A percentile compares a stretch with the other conserved stretches of the same genome.
Evolutionary conservation across 1,284 basidiomycete genomes (phyloP).

Genomic region (Moesziomyces antarcticus): DNA sequence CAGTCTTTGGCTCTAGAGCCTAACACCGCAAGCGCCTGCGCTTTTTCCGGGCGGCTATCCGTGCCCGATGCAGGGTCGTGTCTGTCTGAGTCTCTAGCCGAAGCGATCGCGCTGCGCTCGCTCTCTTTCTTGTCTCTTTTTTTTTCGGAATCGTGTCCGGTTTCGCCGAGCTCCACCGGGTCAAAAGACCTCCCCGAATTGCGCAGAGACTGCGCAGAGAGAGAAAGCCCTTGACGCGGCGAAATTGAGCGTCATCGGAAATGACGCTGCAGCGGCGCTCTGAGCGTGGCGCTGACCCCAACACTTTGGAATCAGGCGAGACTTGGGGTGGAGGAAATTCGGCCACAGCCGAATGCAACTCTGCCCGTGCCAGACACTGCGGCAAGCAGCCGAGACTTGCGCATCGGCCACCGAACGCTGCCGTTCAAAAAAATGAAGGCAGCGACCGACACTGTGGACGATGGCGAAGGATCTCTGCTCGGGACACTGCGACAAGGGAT

Average conservation of each 20-base stretch:
- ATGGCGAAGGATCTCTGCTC: neutral
- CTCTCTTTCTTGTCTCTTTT: neutral
- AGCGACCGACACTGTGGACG: too few species aligned
- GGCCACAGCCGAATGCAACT: neutral
- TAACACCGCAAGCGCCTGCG: neutral
- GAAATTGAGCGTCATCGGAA: neutral
- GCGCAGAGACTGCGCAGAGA: neutral
- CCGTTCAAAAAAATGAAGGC: neutral
- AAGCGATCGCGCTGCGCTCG: neutral
- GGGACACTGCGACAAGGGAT: neutral
- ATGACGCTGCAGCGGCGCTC: neutral
- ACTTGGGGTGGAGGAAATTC: neutral
- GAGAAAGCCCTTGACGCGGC: neutral
- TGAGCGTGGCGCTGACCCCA: neutral
- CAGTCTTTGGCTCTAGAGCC: constrained; percentile 3
- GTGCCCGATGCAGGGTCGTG: neutral
- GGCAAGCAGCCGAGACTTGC: neutral
- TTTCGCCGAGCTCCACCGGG: neutral
- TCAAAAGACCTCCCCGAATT: too few species aligned
- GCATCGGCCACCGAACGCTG: neutral
- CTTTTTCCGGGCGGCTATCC: neutral
- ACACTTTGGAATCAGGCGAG: neutral
- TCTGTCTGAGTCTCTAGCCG: neutral
- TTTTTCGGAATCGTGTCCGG: neutral
- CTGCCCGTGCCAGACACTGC: neutral